These are phyloP conservation scores for Naegleria fowleri DNA, from an alignment of 208 protist genomes.

Conservation along the genomic window DNA sequence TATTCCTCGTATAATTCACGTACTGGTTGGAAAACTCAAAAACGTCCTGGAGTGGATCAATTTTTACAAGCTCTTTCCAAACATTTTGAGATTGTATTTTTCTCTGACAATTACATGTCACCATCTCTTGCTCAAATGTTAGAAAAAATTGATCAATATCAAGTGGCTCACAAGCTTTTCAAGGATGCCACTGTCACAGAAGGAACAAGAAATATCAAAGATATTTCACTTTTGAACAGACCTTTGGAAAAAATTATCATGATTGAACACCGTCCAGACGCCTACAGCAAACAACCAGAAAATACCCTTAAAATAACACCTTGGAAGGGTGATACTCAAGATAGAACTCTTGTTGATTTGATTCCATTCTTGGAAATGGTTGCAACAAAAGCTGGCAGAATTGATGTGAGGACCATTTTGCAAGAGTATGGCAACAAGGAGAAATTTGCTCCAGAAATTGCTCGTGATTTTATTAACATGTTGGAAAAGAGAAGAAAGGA, in stretches of 20 bases:
- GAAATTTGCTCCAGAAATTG: neutral
- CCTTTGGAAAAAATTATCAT: neutral
- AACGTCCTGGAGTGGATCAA: neutral
- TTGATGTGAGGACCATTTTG: neutral
- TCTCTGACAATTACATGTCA: neutral
- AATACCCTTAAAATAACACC: neutral
- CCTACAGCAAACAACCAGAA: neutral
- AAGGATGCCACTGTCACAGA: neutral
- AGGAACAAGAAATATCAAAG: neutral
- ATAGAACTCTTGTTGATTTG: neutral
- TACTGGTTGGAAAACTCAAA: conserved; percentile 11
- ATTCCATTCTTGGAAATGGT: neutral
- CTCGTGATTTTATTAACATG: neutral
- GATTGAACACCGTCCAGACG: neutral
- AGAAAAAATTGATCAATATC: neutral
- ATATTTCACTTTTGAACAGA: neutral
- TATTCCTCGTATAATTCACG: neutral
- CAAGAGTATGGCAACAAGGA: neutral
- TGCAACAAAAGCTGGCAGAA: neutral
- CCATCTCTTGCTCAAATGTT: neutral
- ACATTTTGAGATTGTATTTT: neutral
- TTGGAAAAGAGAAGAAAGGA: neutral
- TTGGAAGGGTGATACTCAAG: neutral
- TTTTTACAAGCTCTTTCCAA: neutral
- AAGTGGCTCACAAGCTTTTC: neutral